A percentile compares a stretch with the other conserved stretches of the same genome.
These are phyloP conservation scores for Candida nanaspora DNA, from an alignment of 805 yeast species.

Conservation along the genomic window DNA sequence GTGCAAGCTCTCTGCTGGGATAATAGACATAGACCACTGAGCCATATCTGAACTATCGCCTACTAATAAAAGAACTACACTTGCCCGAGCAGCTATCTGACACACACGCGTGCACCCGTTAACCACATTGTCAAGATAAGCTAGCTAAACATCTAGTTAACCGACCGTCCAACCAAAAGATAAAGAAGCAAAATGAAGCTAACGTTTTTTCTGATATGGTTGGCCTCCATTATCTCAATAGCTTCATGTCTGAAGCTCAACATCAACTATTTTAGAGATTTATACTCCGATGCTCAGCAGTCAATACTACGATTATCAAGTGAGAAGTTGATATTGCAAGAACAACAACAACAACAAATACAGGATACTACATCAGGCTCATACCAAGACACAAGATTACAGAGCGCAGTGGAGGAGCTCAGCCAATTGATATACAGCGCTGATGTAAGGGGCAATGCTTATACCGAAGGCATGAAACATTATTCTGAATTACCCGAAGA, in stretches of 20 bases:
- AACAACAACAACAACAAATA: neutral
- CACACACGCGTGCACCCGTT: too few relatives aligned
- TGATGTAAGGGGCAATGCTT: neutral
- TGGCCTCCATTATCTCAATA: too few relatives aligned
- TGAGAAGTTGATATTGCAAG: neutral
- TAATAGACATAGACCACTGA: too few relatives aligned
- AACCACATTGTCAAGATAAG: too few relatives aligned
- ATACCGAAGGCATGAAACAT: conserved; percentile 15
- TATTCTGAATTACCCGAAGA: conserved; percentile 22
- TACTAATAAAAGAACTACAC: too few relatives aligned
- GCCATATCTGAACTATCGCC: too few relatives aligned
- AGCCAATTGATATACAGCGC: neutral
- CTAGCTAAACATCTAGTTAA: too few relatives aligned
- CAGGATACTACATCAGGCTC: neutral
- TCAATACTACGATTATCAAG: neutral
- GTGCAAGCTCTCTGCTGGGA: too few relatives aligned
- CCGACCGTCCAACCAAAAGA: too few relatives aligned
- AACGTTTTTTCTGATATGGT: too few relatives aligned
- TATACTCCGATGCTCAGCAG: neutral
- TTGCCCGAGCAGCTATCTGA: too few relatives aligned
- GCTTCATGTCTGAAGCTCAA: neutral
- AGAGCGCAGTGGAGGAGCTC: neutral
- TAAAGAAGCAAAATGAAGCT: too few relatives aligned
- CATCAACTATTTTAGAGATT: neutral
- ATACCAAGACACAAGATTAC: neutral